Evolutionary conservation across 139 green algal genomes (phyloP).

Genomic region (Chlorella vulgaris): DNA sequence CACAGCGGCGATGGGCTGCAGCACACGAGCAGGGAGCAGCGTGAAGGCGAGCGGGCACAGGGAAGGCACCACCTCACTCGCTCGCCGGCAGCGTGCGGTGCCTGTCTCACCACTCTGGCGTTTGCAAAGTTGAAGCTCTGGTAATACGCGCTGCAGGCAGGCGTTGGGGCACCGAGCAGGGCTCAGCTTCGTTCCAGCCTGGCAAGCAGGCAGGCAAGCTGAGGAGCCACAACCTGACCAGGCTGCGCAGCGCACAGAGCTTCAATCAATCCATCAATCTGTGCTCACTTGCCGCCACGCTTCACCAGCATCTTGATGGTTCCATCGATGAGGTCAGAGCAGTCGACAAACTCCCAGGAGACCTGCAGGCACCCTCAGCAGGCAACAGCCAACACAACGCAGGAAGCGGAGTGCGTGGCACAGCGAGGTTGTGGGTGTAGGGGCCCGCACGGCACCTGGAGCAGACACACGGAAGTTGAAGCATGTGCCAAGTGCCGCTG

Average conservation of each 20-base stretch:
- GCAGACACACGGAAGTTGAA: too few species aligned
- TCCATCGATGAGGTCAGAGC: conserved; percentile 27
- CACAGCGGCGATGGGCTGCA: conserved; percentile 37
- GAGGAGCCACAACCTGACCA: too few species aligned
- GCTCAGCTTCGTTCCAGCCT: too few species aligned
- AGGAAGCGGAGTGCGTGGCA: background rate
- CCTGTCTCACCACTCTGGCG: background rate
- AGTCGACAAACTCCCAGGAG: conserved; percentile 39
- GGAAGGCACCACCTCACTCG: background rate
- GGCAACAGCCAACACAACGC: background rate
- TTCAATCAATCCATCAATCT: too few species aligned
- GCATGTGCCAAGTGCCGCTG: too few species aligned
- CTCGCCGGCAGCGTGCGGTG: background rate
- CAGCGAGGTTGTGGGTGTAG: too few species aligned
- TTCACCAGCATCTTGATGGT: conserved; percentile 54
- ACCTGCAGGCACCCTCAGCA: background rate
- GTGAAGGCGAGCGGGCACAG: background rate
- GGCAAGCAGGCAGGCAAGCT: too few species aligned
- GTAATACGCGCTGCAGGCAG: conserved; percentile 47
- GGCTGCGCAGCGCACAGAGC: too few species aligned
- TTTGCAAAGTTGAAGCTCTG: conserved; percentile 50
- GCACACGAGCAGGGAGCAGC: background rate
- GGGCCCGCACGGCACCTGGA: too few species aligned
- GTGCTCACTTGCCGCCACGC: conserved; percentile 34
- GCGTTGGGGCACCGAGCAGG: too few species aligned